These are phyloP conservation scores for Warburgia ugandensis DNA, from an alignment of 164 flowering plant genomes.

Conservation along the genomic window DNA sequence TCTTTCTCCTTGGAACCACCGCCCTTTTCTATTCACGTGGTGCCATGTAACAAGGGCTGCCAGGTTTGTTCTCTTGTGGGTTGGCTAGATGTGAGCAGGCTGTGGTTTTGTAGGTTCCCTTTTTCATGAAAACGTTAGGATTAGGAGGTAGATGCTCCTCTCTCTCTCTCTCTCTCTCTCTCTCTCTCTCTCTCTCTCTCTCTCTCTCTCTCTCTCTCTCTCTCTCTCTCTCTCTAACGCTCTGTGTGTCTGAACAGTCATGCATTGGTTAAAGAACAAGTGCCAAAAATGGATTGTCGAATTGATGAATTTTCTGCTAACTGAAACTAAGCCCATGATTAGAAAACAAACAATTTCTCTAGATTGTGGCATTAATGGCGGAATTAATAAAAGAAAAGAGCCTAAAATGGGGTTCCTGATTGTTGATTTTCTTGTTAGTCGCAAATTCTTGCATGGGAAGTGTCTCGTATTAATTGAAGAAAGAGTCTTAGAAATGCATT, in stretches of 20 bases:
- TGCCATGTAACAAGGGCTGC: slow-evolving; percentile 22
- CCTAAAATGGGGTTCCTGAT: slow-evolving; percentile 6
- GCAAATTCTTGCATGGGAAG: slow-evolving; percentile 10
- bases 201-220: slow-evolving; percentile 1
- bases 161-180: slow-evolving; percentile 5
- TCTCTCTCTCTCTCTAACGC: slow-evolving; percentile 1
- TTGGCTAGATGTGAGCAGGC: slow-evolving; percentile 36
- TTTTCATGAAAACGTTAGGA: slow-evolving; percentile 24
- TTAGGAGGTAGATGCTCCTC: slow-evolving; percentile 5
- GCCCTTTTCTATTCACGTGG: slow-evolving; percentile 49
- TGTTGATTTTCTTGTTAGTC: slow-evolving; percentile 15
- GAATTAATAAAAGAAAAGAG: slow-evolving; percentile 1
- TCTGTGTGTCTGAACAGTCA: no score
- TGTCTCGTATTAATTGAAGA: slow-evolving; percentile 15
- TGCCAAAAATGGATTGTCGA: neutral
- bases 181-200: slow-evolving; percentile 1
- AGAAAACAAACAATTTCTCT: slow-evolving; percentile 5
- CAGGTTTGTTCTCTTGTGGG: slow-evolving; percentile 48
- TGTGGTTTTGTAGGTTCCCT: slow-evolving; percentile 25
- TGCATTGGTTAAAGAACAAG: neutral
- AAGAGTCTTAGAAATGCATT: slow-evolving; percentile 10
- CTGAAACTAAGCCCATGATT: neutral
- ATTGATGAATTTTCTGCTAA: neutral
- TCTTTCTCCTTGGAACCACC: slow-evolving; percentile 23
- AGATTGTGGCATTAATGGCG: slow-evolving; percentile 2